Base-by-base conservation (phyloP, 2,329 filamentous ascomycete genomes). In the Fusarium scirpi region DNA sequence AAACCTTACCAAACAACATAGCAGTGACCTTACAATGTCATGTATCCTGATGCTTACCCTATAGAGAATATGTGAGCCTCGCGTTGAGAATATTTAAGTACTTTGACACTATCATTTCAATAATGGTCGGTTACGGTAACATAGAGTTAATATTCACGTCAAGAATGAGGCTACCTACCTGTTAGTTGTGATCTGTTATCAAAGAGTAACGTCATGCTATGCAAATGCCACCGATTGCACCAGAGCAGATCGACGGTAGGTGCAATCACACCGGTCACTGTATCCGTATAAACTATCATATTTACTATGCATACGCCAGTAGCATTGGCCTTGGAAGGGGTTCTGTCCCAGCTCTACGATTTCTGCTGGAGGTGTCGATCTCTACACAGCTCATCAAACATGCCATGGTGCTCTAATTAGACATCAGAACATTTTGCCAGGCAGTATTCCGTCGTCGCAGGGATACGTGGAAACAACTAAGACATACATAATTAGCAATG, bases 381-480 rank as follows among this genome's bases (percentile, higher is more conserved):
- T 54, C 20, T 29, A 45, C 43, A 58, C 20, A 64, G 48, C 57
- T 72, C 47, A 65, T 64, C 40, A 62, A 58, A 70, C 38, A 47
- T 18, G n/a, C 27, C 32, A 22, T 27, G 25, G 38, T 58, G 60
- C 40, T 46, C 45, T 59, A 65, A 65, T 65, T 65, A 65, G 62
- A 65, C 44, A 65, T 41, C 20, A 49, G 25, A 29, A 29, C 40
- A 60, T 27, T 30, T 43, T 13, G 25, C n/a, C 18, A 20, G 25
- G 55, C 53, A 57, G 52, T 56, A 49, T 38, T 55, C 45, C 52
- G 47, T 49, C n/a, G 12, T 40, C 20, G 22, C 43, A 56, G 29
- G 47, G 13, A 24, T 38, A 43, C 24, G 49, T 52, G 49, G 34
- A 18, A 41, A 16, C 34, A 52, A 41, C 41, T 29, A 43, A 62